phyloP scores from a whole-genome alignment of 202 grass and related monocot species.

The Brachypodium distachyon region DNA sequence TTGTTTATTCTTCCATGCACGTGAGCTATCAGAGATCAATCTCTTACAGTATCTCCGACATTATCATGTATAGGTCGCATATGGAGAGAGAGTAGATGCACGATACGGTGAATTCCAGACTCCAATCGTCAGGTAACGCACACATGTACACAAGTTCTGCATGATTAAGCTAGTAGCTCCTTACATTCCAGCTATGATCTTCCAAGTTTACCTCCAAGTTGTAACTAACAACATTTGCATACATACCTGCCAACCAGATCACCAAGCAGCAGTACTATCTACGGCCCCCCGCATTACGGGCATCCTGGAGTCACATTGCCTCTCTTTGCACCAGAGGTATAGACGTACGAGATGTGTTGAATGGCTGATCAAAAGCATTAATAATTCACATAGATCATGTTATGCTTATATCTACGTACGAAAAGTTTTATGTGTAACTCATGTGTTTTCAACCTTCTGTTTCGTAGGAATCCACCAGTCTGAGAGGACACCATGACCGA shows the following conservation, averaged over 20 bases:
- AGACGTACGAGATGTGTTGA: neutral
- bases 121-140: conserved; percentile 42
- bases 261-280: conserved; percentile 26
- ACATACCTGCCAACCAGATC: conserved; percentile 30
- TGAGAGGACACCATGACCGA: conserved; percentile 36
- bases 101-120: conserved; percentile 34
- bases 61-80: conserved; percentile 32
- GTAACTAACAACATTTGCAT: conserved; percentile 11
- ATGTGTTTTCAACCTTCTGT: neutral
- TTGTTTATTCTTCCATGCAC: neutral
- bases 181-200: neutral
- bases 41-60: neutral
- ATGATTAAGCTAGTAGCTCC: too few species aligned
- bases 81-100: conserved; percentile 37
- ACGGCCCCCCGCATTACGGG: conserved; percentile 15
- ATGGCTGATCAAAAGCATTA: neutral
- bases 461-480: conserved; percentile 29
- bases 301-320: conserved; percentile 38
- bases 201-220: neutral
- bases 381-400: too few species aligned
- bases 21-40: neutral
- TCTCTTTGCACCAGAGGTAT: conserved; percentile 52
- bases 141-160: neutral
- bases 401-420: too few species aligned
- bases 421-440: neutral